Evolutionary conservation across 768 basidiomycete genomes (phyloP).

Genomic region (Lactarius deliciosus): DNA sequence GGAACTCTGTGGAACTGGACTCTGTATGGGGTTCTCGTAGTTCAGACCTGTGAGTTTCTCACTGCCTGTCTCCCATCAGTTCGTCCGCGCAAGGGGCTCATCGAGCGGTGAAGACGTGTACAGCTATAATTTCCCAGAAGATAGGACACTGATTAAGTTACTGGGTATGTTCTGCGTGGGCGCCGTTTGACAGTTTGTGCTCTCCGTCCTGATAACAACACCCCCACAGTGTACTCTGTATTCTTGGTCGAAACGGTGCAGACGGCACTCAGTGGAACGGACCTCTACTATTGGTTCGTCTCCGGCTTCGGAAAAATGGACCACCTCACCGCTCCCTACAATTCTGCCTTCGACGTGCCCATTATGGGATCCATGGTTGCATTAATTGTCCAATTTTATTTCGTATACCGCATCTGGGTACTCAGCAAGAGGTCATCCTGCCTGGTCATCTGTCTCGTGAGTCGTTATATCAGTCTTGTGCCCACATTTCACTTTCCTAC

Average conservation of each 20-base stretch:
- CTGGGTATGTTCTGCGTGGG: slow-evolving; percentile 8
- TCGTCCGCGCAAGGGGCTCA: background rate
- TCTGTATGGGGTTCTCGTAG: slow-evolving; percentile 14
- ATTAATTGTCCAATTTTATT: slow-evolving; percentile 6
- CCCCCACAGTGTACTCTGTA: slow-evolving; percentile 32
- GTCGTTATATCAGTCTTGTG: background rate
- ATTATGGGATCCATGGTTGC: slow-evolving; percentile 9
- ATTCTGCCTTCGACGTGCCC: slow-evolving; percentile 33
- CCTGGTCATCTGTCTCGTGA: background rate
- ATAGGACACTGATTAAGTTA: background rate
- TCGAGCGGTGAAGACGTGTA: slow-evolving; percentile 14
- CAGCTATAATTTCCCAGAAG: slow-evolving; percentile 16
- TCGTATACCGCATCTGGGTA: slow-evolving; percentile 9
- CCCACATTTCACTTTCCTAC: background rate
- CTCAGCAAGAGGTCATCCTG: background rate
- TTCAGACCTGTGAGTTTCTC: slow-evolving; percentile 7
- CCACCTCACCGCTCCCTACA: slow-evolving; percentile 27
- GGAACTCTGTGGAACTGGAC: slow-evolving; percentile 15
- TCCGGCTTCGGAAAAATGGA: slow-evolving; percentile 35
- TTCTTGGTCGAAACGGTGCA: slow-evolving; percentile 34
- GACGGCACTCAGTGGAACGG: slow-evolving; percentile 32
- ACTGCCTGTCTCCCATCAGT: background rate
- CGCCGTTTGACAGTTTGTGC: too few relatives aligned
- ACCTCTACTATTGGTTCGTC: slow-evolving; percentile 36
- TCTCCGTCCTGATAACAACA: background rate